These are phyloP conservation scores for Oenanthe sinensis DNA, from an alignment of 129 eudicot species.

Conservation along the genomic window DNA sequence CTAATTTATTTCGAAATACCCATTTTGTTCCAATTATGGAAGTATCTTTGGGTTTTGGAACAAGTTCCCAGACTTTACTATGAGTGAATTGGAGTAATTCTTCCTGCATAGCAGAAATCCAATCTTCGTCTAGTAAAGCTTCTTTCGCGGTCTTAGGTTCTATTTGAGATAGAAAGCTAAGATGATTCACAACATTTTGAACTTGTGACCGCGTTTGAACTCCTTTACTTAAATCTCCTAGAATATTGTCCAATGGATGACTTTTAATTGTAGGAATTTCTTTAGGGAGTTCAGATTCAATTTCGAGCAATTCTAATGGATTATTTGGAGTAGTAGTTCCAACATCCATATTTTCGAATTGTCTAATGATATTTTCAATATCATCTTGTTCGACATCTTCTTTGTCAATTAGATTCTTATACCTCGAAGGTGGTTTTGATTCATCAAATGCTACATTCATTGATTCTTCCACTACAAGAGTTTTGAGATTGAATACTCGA, in stretches of 20 bases:
- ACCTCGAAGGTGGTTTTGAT: neutral
- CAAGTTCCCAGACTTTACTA: neutral
- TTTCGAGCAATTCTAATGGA: neutral
- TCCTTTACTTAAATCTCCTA: too few species aligned
- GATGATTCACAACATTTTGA: neutral
- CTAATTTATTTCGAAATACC: too few species aligned
- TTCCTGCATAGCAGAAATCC: neutral
- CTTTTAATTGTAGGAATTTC: too few species aligned
- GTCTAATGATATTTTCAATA: too few species aligned
- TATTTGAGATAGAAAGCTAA: neutral
- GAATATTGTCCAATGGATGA: too few species aligned
- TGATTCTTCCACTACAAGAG: neutral
- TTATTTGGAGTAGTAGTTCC: too few species aligned
- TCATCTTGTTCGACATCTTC: neutral
- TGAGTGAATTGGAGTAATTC: neutral
- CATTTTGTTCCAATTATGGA: neutral
- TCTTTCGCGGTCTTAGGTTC: neutral
- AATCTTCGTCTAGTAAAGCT: too few species aligned
- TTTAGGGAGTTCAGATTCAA: too few species aligned
- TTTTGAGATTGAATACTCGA: neutral
- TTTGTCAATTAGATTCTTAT: neutral
- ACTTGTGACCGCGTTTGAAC: neutral
- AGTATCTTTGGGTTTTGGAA: neutral
- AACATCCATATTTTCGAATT: too few species aligned
- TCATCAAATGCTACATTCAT: neutral